Conservation (phyloP, 2,329 filamentous ascomycete genomes). For the Fusarium anguioides region DNA sequence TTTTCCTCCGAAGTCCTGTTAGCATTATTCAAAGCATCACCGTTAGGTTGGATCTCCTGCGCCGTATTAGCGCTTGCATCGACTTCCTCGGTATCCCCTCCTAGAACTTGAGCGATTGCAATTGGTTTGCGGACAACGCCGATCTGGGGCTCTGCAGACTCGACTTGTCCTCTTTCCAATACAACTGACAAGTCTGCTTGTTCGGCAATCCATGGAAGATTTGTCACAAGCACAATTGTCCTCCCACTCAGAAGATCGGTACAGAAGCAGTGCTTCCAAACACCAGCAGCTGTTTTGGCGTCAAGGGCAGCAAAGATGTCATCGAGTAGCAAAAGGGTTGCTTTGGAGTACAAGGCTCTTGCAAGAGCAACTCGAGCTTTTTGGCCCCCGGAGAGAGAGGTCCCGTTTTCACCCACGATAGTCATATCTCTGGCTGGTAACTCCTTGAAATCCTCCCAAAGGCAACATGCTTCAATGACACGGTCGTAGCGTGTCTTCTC, state of each 20-base stretch:
- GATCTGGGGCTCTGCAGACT: conserved; percentile 57
- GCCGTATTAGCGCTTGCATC: conserved; percentile 42
- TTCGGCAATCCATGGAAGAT: conserved; percentile 63
- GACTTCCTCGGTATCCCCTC: conserved; percentile 51
- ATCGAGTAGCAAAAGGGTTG: conserved; percentile 66
- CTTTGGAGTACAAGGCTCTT: conserved; percentile 67
- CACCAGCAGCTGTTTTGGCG: conserved; percentile 65
- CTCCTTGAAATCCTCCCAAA: conserved; percentile 62
- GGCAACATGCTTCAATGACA: conserved; percentile 66
- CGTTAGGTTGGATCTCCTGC: conserved; percentile 45
- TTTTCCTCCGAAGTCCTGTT: conserved; percentile 53
- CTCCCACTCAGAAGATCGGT: conserved; percentile 63
- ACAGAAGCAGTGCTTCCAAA: conserved; percentile 70
- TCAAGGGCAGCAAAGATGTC: conserved; percentile 71
- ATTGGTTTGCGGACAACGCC: conserved; percentile 59
- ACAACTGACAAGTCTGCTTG: conserved; percentile 61
- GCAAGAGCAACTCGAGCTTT: conserved; percentile 68
- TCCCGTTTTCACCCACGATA: conserved; percentile 64
- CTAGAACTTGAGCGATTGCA: conserved; percentile 54
- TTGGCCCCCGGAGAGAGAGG: conserved; percentile 67
- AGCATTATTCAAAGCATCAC: conserved; percentile 46
- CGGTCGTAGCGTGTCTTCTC: conserved; percentile 65
- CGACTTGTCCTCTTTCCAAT: conserved; percentile 60
- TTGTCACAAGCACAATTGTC: conserved; percentile 68
- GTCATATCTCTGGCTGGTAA: conserved; percentile 63